Conservation (phyloP, 1,284 basidiomycete species). For the Marasmius tenuissimus region DNA sequence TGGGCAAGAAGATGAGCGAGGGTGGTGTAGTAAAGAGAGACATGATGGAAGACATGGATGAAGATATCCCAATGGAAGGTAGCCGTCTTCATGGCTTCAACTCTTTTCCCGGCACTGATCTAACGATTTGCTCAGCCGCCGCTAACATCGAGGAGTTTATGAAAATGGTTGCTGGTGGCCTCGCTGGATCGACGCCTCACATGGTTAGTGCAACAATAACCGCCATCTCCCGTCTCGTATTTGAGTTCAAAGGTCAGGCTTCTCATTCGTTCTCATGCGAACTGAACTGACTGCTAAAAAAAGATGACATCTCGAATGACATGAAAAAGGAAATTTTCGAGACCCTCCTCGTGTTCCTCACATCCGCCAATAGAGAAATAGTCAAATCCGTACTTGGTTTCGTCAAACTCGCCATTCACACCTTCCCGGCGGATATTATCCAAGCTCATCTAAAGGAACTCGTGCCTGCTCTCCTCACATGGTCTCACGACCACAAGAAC, state of each 20-base stretch:
- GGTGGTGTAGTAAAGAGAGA: constrained; percentile 85
- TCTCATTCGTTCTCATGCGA: neutral
- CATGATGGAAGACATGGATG: constrained; percentile 81
- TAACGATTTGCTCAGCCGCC: constrained; percentile 42
- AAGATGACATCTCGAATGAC: constrained; percentile 71
- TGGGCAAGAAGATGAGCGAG: constrained; percentile 90
- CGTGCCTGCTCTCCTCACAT: constrained; percentile 84
- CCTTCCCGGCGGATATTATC: constrained; percentile 72
- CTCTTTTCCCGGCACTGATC: constrained; percentile 4
- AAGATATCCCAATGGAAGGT: constrained; percentile 63
- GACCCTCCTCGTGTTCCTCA: constrained; percentile 89
- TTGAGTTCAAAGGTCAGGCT: constrained; percentile 88
- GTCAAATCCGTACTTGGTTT: constrained; percentile 96
- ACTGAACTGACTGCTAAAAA: neutral
- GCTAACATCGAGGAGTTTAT: constrained; percentile 92
- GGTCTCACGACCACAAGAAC: constrained; percentile 98
- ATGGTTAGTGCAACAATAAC: constrained; percentile 99
- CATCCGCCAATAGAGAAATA: constrained; percentile 95
- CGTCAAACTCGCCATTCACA: constrained; percentile 91
- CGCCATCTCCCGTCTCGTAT: constrained; percentile 89
- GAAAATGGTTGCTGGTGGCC: constrained; percentile 95
- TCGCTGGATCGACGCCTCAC: constrained; percentile 92
- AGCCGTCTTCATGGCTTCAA: constrained; percentile 20
- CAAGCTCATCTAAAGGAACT: constrained; percentile 75
- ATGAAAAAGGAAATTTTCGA: constrained; percentile 87